phyloP scores from a whole-genome alignment of 75 land plant species.

The Picea glauca region DNA sequence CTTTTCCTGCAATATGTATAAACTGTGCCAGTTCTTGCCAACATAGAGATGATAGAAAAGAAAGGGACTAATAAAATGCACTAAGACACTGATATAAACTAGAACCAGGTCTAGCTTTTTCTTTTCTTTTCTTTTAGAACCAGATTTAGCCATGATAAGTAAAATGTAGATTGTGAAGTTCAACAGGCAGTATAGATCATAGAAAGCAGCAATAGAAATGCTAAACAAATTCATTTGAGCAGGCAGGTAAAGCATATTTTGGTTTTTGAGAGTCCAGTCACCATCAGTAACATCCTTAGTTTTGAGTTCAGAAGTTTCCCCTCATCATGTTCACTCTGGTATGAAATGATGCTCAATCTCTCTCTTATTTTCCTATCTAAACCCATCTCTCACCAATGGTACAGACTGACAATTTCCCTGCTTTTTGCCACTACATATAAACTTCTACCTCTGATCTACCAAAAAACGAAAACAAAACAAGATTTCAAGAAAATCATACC shows the following conservation, averaged over 20 bases:
- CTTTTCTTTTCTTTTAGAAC: not conserved
- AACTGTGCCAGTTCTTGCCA: not conserved
- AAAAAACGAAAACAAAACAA: not conserved
- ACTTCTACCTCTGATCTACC: not conserved
- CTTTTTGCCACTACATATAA: not conserved
- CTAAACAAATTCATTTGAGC: not conserved
- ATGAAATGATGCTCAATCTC: not conserved
- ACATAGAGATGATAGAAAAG: not conserved
- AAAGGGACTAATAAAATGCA: not conserved
- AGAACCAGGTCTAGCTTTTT: not conserved
- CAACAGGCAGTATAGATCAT: not conserved
- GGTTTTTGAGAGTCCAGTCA: not conserved
- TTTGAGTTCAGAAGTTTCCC: not conserved
- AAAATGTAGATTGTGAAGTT: not conserved
- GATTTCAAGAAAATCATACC: slow-evolving; percentile 33
- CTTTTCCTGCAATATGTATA: not conserved
- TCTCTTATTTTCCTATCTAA: not conserved
- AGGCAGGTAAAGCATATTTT: not conserved
- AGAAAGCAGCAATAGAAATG: not conserved
- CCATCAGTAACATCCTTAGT: not conserved
- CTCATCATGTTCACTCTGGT: not conserved
- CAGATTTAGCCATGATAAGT: not conserved
- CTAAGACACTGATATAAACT: not conserved
- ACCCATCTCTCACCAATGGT: not conserved
- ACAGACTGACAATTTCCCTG: not conserved